These are phyloP conservation scores for Chaetomiaceae sp. DNA, from an alignment of 2,329 filamentous ascomycete genomes.

Conservation along the genomic window DNA sequence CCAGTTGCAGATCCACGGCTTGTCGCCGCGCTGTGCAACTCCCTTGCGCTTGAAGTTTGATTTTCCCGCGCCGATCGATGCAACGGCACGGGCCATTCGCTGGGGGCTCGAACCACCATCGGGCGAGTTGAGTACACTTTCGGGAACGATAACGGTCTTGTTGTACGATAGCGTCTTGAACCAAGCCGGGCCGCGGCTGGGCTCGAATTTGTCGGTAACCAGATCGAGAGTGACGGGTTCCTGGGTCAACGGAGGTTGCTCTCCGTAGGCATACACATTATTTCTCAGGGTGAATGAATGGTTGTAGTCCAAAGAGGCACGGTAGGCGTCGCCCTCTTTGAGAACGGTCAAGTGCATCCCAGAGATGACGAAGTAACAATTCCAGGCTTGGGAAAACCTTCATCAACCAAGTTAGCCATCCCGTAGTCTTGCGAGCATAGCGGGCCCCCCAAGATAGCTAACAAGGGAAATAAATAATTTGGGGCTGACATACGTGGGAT, in stretches of 20 bases:
- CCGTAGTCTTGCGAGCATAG: too few relatives aligned
- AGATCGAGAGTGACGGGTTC: conserved; percentile 40
- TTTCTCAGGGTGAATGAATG: conserved; percentile 33
- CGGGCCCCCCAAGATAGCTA: too few relatives aligned
- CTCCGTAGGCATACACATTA: conserved; percentile 47
- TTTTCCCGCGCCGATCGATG: conserved; percentile 4
- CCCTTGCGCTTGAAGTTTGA: conserved; percentile 38
- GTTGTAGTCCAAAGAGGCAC: conserved; percentile 39
- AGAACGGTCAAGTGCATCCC: conserved; percentile 38
- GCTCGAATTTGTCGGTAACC: conserved; percentile 50
- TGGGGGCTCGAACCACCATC: neutral
- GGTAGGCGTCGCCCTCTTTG: conserved; percentile 37
- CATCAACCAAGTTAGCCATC: too few relatives aligned
- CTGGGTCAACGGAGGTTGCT: conserved; percentile 46
- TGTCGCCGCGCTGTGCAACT: conserved; percentile 44
- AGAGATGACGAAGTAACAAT: conserved; percentile 51
- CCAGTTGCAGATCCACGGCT: conserved; percentile 57
- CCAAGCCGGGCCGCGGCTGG: conserved; percentile 50
- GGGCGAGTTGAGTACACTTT: conserved; percentile 27
- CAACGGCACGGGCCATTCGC: conserved; percentile 8
- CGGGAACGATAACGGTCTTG: conserved; percentile 53
- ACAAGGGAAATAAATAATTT: too few relatives aligned
- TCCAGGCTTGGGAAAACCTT: conserved; percentile 58
- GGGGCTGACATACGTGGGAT: too few relatives aligned
- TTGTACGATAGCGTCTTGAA: conserved; percentile 47